A percentile compares a stretch with the other conserved stretches of the same genome.
Conservation (phyloP, 1,284 basidiomycete species). For the Vanrija humicola region DNA sequence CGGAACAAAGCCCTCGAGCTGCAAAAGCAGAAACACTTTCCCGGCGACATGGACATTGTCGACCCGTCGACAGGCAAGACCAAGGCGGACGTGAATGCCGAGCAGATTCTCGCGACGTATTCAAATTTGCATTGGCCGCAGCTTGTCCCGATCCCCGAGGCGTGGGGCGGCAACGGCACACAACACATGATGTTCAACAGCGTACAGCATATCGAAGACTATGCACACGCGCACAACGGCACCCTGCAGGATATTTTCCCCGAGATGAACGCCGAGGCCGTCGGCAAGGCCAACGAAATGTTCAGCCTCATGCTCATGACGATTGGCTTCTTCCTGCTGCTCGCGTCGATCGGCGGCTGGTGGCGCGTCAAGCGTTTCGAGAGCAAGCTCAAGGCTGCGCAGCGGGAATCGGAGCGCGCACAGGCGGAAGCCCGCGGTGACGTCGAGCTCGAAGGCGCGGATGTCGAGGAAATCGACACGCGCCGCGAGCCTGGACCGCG, state of each 20-base stretch:
- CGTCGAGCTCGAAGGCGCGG: constrained; percentile 9
- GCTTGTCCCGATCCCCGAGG: neutral
- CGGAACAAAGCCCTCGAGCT: constrained; percentile 52
- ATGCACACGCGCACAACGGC: constrained; percentile 40
- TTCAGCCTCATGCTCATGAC: constrained; percentile 87
- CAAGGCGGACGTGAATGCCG: constrained; percentile 30
- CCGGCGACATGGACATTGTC: constrained; percentile 36
- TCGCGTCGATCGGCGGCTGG: constrained; percentile 72
- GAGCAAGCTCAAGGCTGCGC: constrained; percentile 30
- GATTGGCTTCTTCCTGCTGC: constrained; percentile 83
- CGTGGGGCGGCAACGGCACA: constrained; percentile 5
- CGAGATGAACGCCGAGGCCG: constrained; percentile 30
- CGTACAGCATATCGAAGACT: constrained; percentile 49
- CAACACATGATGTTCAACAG: constrained; percentile 29
- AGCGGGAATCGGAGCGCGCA: constrained; percentile 37
- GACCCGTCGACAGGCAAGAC: constrained; percentile 21
- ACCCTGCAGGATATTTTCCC: constrained; percentile 37
- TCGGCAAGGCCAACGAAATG: constrained; percentile 64
- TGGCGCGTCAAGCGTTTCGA: constrained; percentile 73
- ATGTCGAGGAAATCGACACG: constrained; percentile 7
- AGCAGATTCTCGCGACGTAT: constrained; percentile 39
- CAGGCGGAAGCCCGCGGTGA: constrained; percentile 30
- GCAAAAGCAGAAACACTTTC: constrained; percentile 38
- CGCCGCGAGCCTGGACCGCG: constrained; percentile 21
- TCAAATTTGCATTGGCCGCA: neutral